Evolutionary conservation across 805 yeast species (phyloP), one percentile per base, ranked within the genome.

Genomic region (Cyberlindnera mississippiensis): DNA sequence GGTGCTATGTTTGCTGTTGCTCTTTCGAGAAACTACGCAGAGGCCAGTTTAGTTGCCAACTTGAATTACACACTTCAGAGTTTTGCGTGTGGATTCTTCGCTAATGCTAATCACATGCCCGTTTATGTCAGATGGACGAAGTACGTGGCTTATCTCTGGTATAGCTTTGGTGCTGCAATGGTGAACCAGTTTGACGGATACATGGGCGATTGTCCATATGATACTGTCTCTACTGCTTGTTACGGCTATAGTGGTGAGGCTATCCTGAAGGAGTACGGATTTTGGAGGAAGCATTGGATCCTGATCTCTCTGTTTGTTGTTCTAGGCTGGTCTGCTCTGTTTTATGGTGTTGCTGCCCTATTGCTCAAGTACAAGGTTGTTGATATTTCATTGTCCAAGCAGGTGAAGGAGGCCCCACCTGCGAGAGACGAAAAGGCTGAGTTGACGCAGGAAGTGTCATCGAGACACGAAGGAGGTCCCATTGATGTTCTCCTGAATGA

Each of bases 81-180:
- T 34, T 78, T 85, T 74, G 86, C 88, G 0, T 81, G 87, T 59
- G 96, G 96, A 0, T 85, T 75, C 61, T 86, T 84, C 55, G 82
- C 82, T 14, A 86, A 86, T 59, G 77, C 89, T 1, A 67, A 69
- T 7, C 71, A 76, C 1, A 72, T 86, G 79, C 95, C 95, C 0
- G 95, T 85, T 1, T 88, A 88, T 54, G 95, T 87, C 8, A 69
- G 87, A 28, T 87, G 96, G 96, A 73, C 82, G 5, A 85, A 82
- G 56, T 87, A 84, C 60, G 66, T 81, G 42, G 81, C 91, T 0
- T 84, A 76, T 56, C 70, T 82, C 39, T 88, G 90, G 86, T 87
- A 83, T 56, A 81, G 80, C 0, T 84, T 83, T 61, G 93, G 93
- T 3, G 80, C 80, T 2, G 54, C 81, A 42, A 53, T 73, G 31